phyloP scores from a whole-genome alignment of 2,329 filamentous ascomycete genomes.

The Arachnomyces sp. region DNA sequence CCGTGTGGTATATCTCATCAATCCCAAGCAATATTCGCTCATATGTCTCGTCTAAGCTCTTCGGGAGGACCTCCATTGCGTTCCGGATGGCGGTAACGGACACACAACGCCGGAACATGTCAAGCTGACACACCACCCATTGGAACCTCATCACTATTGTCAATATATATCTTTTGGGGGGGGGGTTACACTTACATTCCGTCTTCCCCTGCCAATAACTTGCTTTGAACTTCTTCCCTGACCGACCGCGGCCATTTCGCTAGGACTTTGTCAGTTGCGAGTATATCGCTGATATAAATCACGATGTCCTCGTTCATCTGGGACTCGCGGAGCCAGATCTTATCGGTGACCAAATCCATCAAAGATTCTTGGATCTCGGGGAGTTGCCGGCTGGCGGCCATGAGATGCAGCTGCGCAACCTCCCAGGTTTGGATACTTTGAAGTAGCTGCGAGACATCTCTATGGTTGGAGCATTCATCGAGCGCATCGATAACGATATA shows the following conservation, averaged over 20 bases:
- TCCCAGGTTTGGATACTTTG: constrained; percentile 1
- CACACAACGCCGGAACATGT: constrained; percentile 15
- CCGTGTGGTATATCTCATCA: constrained; percentile 5
- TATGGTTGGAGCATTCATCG: constrained; percentile 11
- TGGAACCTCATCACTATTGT: constrained; percentile 15
- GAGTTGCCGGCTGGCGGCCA: constrained; percentile 10
- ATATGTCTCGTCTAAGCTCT: constrained; percentile 19
- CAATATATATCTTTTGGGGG: too few species aligned
- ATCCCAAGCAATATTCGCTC: constrained; percentile 14
- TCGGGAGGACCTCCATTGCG: constrained; percentile 14
- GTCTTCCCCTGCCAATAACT: constrained; percentile 19
- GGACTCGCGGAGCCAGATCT: constrained; percentile 5
- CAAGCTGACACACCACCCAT: constrained; percentile 21
- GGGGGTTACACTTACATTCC: constrained; percentile 7
- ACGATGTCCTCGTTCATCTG: constrained; percentile 10
- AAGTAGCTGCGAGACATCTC: constrained; percentile 8
- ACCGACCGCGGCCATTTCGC: constrained; percentile 9
- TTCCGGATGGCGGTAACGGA: constrained; percentile 10
- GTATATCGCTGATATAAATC: constrained; percentile 7
- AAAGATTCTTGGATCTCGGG: constrained; percentile 10
- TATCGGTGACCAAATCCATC: constrained; percentile 2
- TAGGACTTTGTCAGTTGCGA: constrained; percentile 5
- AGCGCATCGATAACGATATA: constrained; percentile 15
- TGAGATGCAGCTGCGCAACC: constrained; percentile 4
- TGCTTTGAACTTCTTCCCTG: constrained; percentile 5